phyloP scores from a whole-genome alignment of 1,139 yeast species.

The Taphrina populina region DNA sequence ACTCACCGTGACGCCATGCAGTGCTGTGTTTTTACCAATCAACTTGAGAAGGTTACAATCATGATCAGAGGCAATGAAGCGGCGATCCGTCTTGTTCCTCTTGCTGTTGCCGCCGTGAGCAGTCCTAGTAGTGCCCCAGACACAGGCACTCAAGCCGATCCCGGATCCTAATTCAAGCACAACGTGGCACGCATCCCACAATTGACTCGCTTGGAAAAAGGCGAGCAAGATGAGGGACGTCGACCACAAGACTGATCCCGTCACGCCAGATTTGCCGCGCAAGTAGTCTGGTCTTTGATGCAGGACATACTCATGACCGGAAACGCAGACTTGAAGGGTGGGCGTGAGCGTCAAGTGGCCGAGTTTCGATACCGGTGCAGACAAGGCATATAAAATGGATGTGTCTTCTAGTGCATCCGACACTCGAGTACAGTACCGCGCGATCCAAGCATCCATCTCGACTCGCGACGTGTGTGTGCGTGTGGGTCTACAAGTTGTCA shows the following conservation, averaged over 20 bases:
- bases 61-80: constrained; percentile 23
- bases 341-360: constrained; percentile 19
- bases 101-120: not conserved
- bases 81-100: too few relatives aligned
- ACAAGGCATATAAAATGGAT: constrained; percentile 20
- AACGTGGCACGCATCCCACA: not conserved
- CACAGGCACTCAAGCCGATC: constrained; percentile 12
- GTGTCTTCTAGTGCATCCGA: constrained; percentile 25
- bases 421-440: not conserved
- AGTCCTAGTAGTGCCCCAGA: too few relatives aligned
- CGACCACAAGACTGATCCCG: constrained; percentile 26
- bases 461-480: too few relatives aligned
- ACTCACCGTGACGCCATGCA: not conserved
- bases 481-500: too few relatives aligned
- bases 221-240: constrained; percentile 18
- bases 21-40: constrained; percentile 1
- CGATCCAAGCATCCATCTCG: not conserved
- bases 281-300: constrained; percentile 27
- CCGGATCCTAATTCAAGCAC: constrained; percentile 25
- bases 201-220: not conserved
- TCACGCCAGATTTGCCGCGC: constrained; percentile 15
- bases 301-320: constrained; percentile 3
- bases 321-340: not conserved
- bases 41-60: constrained; percentile 7
- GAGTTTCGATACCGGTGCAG: not conserved